Base-by-base conservation (phyloP, 441 rosid genomes). In the Dalechampia spathulata region DNA sequence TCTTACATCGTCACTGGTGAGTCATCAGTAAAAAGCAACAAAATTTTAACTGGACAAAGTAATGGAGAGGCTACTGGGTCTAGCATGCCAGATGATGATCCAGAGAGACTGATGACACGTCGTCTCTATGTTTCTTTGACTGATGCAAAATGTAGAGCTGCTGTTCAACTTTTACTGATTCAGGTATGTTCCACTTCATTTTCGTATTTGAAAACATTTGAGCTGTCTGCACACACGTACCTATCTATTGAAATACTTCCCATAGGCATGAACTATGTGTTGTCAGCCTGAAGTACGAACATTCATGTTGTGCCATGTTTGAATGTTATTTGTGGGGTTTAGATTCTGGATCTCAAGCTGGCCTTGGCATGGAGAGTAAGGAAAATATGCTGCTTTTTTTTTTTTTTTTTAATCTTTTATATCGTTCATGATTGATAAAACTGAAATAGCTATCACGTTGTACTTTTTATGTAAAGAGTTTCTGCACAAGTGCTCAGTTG, bases 131-230 rank as follows among this genome's bases (percentile, higher is more conserved):
- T 80, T 40, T 73, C 82, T 58, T 64, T 95, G 69, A 73, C 95
- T 71, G 91, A 95, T 81, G 96, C 95, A 11, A 95, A 95, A 67
- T 95, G 99, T 76, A 81, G 98, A 55, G 97, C 98, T 51, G 97
- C 99, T 67, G 93, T 95, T 70, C 99, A 95, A 70, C 98, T 95
- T 71, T 67, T 95, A 72, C 64, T 95, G 75, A 81, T 95, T 71
- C 99, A 95, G 96, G 99, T 90, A 70, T 44, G 42, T 54, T 62
- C 27, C 60, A 12, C 32, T 52, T 68, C 49, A 13, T 39, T 55
- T 44, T 14, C 34, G 8, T 3, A 3, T 4, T 8, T 30, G 34
- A 3, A 8, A 30, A 8, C 34, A 30, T 4, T 22, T 21, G 8
- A 17, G 15, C 39, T n/a, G 10, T 1, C 36, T 1, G 11, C 37